Percentiles rank a stretch among this genome's conserved stretches.
phyloP scores from a whole-genome alignment of 352 stramenopile genomes.

The Phytophthora constricta region DNA sequence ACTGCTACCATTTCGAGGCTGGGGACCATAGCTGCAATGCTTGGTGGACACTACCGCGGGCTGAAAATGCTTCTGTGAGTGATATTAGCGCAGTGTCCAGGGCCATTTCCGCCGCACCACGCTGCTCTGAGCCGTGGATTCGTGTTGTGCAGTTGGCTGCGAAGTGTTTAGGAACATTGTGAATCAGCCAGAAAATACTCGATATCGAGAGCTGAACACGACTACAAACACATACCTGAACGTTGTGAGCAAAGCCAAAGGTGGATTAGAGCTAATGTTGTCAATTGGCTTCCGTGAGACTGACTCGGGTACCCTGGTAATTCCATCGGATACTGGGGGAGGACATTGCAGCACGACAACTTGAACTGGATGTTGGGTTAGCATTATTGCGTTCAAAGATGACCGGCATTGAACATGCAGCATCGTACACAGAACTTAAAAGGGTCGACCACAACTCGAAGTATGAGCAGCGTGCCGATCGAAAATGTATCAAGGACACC shows the following conservation, averaged over 20 bases:
- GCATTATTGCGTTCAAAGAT: slow-evolving; percentile 14
- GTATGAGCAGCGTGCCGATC: too few relatives aligned
- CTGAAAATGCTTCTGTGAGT: slow-evolving; percentile 49
- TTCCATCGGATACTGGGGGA: slow-evolving; percentile 31
- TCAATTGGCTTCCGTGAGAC: slow-evolving; percentile 66
- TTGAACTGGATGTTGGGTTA: slow-evolving; percentile 60
- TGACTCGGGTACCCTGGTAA: slow-evolving; percentile 38
- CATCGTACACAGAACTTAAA: too few relatives aligned
- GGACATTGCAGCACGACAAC: slow-evolving; percentile 40
- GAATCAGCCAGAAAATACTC: slow-evolving; percentile 45
- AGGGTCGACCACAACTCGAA: too few relatives aligned
- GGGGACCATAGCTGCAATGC: slow-evolving; percentile 46
- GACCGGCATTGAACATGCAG: background rate
- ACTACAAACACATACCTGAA: slow-evolving; percentile 57
- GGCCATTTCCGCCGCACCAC: slow-evolving; percentile 30
- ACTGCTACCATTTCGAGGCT: slow-evolving; percentile 36
- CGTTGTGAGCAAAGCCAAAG: slow-evolving; percentile 37
- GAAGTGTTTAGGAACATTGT: slow-evolving; percentile 65
- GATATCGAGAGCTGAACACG: slow-evolving; percentile 62
- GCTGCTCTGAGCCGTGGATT: slow-evolving; percentile 32
- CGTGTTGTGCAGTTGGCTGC: slow-evolving; percentile 49
- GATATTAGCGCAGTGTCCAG: slow-evolving; percentile 62
- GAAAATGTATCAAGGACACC: too few relatives aligned
- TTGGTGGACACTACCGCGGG: slow-evolving; percentile 53
- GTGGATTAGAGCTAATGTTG: slow-evolving; percentile 51